phyloP scores from a whole-genome alignment of 169 alveolate species.

The Plasmodium gonderi region DNA sequence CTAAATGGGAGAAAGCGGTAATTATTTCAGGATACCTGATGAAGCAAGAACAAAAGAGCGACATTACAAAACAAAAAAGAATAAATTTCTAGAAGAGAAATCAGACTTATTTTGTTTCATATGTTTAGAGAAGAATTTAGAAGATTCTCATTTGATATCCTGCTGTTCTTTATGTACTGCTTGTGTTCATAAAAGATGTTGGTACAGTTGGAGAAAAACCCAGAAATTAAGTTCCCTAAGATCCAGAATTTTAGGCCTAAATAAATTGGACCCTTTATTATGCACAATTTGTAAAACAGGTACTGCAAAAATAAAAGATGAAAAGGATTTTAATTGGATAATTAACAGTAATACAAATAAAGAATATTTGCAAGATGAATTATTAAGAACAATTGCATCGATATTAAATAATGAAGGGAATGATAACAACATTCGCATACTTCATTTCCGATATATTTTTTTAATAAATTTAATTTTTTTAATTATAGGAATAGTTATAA shows the following conservation, averaged over 20 bases:
- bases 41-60: not conserved
- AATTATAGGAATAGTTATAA: constrained; percentile 10
- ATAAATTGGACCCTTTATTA: constrained; percentile 61
- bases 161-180: constrained; percentile 75
- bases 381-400: constrained; percentile 47
- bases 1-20: constrained; percentile 26
- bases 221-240: constrained; percentile 65
- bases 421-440: constrained; percentile 8
- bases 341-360: constrained; percentile 22
- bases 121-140: constrained; percentile 56
- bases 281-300: constrained; percentile 75
- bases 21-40: not conserved
- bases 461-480: constrained; percentile 41
- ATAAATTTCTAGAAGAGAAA: constrained; percentile 25
- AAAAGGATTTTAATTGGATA: constrained; percentile 51
- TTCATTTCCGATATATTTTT: constrained; percentile 62
- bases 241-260: constrained; percentile 52
- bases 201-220: constrained; percentile 49
- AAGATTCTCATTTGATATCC: constrained; percentile 20
- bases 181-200: constrained; percentile 69
- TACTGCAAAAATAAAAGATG: constrained; percentile 65
- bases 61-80: constrained; percentile 3
- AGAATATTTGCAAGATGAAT: constrained; percentile 69
- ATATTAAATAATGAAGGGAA: constrained; percentile 34
- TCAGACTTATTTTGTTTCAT: constrained; percentile 63